Percentiles rank a stretch among this genome's conserved stretches.
Evolutionary conservation across 495 filamentous ascomycete species (phyloP).

Genomic region (Patellaria atrata): DNA sequence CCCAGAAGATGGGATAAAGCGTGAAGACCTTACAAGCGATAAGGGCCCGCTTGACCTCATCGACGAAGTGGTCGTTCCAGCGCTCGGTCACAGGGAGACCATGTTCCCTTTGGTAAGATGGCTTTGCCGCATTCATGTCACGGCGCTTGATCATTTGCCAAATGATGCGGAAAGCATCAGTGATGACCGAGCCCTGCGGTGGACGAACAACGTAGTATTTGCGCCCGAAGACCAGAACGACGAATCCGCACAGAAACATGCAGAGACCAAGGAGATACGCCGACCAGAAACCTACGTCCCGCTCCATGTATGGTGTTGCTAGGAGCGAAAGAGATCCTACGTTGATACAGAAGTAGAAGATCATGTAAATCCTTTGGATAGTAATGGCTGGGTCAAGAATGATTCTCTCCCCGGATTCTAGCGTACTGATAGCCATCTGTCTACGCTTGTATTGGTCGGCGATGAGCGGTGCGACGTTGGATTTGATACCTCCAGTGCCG

Average conservation of each 20-base stretch:
- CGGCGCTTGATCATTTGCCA: slow-evolving; percentile 40
- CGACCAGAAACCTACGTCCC: slow-evolving; percentile 55
- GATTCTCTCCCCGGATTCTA: slow-evolving; percentile 53
- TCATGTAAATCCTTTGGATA: slow-evolving; percentile 58
- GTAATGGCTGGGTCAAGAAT: slow-evolving; percentile 64
- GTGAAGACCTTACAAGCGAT: slow-evolving; percentile 46
- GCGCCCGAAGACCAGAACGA: slow-evolving; percentile 38
- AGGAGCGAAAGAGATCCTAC: slow-evolving; percentile 52
- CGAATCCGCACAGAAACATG: slow-evolving; percentile 42
- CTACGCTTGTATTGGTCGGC: slow-evolving; percentile 61
- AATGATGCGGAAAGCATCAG: slow-evolving; percentile 44
- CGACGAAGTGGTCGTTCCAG: slow-evolving; percentile 51
- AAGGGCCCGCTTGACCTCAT: slow-evolving; percentile 45
- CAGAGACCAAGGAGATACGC: slow-evolving; percentile 57
- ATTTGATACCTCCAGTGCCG: slow-evolving; percentile 65
- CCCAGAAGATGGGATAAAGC: slow-evolving; percentile 43
- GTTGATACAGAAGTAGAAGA: slow-evolving; percentile 60
- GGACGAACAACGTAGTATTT: slow-evolving; percentile 48
- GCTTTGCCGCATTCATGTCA: slow-evolving; percentile 40
- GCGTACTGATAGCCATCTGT: slow-evolving; percentile 39
- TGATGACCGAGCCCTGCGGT: slow-evolving; percentile 48
- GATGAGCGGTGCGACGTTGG: slow-evolving; percentile 50
- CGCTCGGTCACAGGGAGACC: slow-evolving; percentile 27
- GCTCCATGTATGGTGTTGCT: slow-evolving; percentile 52
- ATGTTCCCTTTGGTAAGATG: slow-evolving; percentile 38